Conservation (phyloP, 768 basidiomycete species). For the Russula brevipes region DNA sequence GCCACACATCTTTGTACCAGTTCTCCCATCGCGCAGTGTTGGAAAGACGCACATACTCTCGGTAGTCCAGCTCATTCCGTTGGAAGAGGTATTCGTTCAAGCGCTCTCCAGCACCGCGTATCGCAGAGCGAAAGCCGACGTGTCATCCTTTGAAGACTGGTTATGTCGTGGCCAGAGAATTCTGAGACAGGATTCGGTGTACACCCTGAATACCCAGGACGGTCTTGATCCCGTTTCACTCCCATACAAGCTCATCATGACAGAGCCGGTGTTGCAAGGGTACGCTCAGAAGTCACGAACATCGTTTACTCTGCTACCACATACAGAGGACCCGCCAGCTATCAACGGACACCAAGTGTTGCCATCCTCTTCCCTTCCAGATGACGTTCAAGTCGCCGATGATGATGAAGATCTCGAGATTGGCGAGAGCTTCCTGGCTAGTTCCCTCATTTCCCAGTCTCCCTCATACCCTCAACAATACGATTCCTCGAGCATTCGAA, state of each 20-base stretch:
- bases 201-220: conserved; percentile 30
- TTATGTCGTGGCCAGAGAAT: conserved; percentile 32
- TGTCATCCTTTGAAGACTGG: conserved; percentile 27
- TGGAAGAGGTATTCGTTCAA: conserved; percentile 28
- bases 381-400: conserved; percentile 18
- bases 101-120: conserved; percentile 28
- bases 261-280: conserved; percentile 23
- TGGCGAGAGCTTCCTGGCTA: conserved; percentile 55
- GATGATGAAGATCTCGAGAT: conserved; percentile 50
- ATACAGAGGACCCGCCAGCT: conserved; percentile 5
- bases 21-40: not conserved
- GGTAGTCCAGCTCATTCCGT: conserved; percentile 18
- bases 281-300: conserved; percentile 21
- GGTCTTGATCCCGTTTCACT: not conserved
- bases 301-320: conserved; percentile 21
- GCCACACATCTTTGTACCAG: conserved; percentile 1
- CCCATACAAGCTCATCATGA: conserved; percentile 21
- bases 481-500: conserved; percentile 14
- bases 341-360: conserved; percentile 20
- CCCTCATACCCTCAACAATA: conserved; percentile 6
- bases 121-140: conserved; percentile 23
- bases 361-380: not conserved
- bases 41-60: conserved; percentile 21
- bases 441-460: conserved; percentile 27
- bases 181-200: conserved; percentile 47